Conservation (phyloP, 2,329 filamentous ascomycete genomes). For the Pseudogymnoascus sp. region DNA sequence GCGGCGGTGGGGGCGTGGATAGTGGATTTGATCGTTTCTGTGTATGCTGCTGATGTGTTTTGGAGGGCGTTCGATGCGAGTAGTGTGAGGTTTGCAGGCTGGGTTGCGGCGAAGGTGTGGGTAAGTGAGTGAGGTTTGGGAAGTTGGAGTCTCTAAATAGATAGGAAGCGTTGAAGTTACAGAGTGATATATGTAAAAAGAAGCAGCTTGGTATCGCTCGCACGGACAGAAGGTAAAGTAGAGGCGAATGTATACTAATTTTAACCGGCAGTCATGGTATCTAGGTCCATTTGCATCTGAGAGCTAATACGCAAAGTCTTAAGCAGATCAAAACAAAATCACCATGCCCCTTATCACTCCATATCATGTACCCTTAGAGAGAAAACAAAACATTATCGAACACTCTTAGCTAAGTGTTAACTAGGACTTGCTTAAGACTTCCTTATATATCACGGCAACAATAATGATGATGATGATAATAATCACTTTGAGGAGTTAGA, state of each 20-base stretch:
- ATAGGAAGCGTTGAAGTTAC: neutral
- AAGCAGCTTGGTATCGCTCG: neutral
- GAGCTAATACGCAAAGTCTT: neutral
- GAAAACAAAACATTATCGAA: neutral
- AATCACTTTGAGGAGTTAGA: neutral
- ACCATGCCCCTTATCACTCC: neutral
- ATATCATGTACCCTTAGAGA: neutral
- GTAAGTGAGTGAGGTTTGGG: neutral
- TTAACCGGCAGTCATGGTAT: neutral
- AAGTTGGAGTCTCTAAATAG: neutral
- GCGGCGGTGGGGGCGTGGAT: slow-evolving; percentile 30
- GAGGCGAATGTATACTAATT: neutral
- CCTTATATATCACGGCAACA: neutral
- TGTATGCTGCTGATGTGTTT: slow-evolving; percentile 49
- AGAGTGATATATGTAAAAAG: neutral
- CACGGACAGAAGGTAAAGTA: neutral
- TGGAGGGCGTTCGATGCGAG: slow-evolving; percentile 47
- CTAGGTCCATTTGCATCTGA: neutral
- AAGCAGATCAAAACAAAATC: neutral
- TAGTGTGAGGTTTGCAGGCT: slow-evolving; percentile 40
- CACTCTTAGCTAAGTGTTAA: neutral
- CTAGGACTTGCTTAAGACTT: too few species aligned
- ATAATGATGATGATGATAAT: neutral
- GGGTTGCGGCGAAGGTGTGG: slow-evolving; percentile 32
- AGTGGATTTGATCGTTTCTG: slow-evolving; percentile 36